Conservation (phyloP, 1,284 basidiomycete genomes). For the Leccinum griseonigrum region DNA sequence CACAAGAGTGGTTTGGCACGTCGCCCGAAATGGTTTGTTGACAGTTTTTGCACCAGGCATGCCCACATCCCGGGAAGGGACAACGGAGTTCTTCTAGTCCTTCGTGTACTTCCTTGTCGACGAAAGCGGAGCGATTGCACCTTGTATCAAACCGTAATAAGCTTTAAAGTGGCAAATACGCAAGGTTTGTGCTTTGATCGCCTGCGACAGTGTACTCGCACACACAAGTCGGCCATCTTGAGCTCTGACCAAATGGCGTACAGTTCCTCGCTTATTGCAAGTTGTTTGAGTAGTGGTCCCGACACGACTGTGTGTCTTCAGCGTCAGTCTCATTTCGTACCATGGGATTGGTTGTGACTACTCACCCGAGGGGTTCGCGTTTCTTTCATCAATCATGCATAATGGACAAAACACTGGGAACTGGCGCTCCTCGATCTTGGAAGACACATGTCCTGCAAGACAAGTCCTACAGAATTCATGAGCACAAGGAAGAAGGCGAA, state of each 20-base stretch:
- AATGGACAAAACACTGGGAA: slow-evolving; percentile 62
- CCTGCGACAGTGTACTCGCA: slow-evolving; percentile 40
- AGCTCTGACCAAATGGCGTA: slow-evolving; percentile 50
- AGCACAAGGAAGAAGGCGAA: slow-evolving; percentile 21
- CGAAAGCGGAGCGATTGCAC: slow-evolving; percentile 44
- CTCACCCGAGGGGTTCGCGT: slow-evolving; percentile 40
- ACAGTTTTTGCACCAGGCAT: slow-evolving; percentile 56
- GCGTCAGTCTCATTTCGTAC: neutral
- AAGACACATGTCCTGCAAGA: slow-evolving; percentile 43
- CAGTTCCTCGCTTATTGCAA: slow-evolving; percentile 48
- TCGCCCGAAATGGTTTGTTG: slow-evolving; percentile 39
- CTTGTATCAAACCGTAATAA: slow-evolving; percentile 28
- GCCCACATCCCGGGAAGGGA: slow-evolving; percentile 43
- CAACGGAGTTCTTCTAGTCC: slow-evolving; percentile 39
- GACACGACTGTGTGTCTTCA: slow-evolving; percentile 37
- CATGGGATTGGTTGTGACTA: slow-evolving; percentile 13
- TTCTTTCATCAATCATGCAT: slow-evolving; percentile 39
- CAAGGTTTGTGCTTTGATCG: slow-evolving; percentile 8
- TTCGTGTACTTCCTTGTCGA: slow-evolving; percentile 49
- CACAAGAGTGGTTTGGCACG: slow-evolving; percentile 51
- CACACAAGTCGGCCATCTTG: slow-evolving; percentile 48
- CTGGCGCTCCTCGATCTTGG: slow-evolving; percentile 48
- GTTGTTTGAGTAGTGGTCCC: slow-evolving; percentile 37
- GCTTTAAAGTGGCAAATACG: neutral
- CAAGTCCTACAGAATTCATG: slow-evolving; percentile 41